A percentile compares a stretch with the other conserved stretches of the same genome.
These are phyloP conservation scores for Pholiota microspora DNA, from an alignment of 768 basidiomycete species.

Conservation along the genomic window DNA sequence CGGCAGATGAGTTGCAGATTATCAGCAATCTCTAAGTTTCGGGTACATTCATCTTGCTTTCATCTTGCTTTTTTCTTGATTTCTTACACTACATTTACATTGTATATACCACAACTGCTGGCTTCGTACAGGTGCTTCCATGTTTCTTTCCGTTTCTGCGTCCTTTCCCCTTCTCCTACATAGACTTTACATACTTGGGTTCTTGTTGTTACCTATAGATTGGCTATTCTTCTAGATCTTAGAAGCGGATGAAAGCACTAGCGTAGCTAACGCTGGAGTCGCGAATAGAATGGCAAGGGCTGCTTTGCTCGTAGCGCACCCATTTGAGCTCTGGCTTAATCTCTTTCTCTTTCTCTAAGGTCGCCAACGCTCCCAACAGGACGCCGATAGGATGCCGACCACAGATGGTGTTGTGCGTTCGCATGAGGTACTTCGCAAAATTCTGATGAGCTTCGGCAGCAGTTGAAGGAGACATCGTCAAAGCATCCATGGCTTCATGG, in stretches of 20 bases:
- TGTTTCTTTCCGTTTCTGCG: too few species aligned
- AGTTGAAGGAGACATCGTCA: conserved; percentile 55
- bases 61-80: too few species aligned
- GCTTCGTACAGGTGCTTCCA: neutral
- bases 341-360: conserved; percentile 44
- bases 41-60: too few species aligned
- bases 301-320: conserved; percentile 95
- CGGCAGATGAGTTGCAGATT: conserved; percentile 13
- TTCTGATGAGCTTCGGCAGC: conserved; percentile 53
- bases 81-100: neutral
- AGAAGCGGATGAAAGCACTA: conserved; percentile 79
- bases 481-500: conserved; percentile 77
- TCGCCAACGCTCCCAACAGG: conserved; percentile 72
- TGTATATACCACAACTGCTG: neutral
- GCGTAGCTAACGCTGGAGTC: conserved; percentile 98
- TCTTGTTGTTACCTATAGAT: conserved; percentile 3
- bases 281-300: conserved; percentile 56
- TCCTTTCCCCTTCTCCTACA: neutral
- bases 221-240: conserved; percentile 16
- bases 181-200: conserved; percentile 9
- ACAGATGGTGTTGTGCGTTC: conserved; percentile 94
- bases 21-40: conserved; percentile 38
- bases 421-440: conserved; percentile 66
- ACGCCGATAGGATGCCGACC: conserved; percentile 96
- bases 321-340: conserved; percentile 56